Percentiles rank a stretch among this genome's conserved stretches.
Evolutionary conservation across 163 green algal genomes (phyloP).

Genomic region (Volvox carteri): DNA sequence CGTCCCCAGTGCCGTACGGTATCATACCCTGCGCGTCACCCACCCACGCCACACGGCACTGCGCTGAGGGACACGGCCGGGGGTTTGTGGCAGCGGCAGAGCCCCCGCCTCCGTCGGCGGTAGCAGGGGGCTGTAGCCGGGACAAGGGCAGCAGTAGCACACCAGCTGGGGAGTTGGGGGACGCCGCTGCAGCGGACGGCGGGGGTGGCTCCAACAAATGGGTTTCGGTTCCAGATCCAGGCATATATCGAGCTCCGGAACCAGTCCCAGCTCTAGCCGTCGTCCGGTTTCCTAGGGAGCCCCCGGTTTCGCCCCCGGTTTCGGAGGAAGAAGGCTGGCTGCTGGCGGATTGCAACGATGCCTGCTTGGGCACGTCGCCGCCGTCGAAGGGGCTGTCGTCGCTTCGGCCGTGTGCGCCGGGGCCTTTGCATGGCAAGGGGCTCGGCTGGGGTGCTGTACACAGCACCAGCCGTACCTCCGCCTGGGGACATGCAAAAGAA

Average conservation of each 20-base stretch:
- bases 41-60: conserved; percentile 45
- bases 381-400: not conserved
- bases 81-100: not conserved
- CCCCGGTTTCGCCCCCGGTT: too few species aligned
- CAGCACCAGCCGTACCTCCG: conserved; percentile 21
- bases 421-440: not conserved
- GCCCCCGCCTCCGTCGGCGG: too few species aligned
- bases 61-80: not conserved
- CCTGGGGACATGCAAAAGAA: not conserved
- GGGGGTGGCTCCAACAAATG: too few species aligned
- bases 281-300: too few species aligned
- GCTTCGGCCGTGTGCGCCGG: not conserved
- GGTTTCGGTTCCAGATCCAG: too few species aligned
- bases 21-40: not conserved
- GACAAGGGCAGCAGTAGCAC: not conserved
- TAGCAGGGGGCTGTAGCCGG: not conserved
- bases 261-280: too few species aligned
- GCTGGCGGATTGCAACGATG: too few species aligned
- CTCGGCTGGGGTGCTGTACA: not conserved
- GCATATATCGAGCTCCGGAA: too few species aligned
- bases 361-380: too few species aligned
- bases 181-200: too few species aligned
- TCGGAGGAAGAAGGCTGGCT: too few species aligned
- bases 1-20: not conserved
- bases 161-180: too few species aligned